These are phyloP conservation scores for Pyricularia sp. DNA, from an alignment of 2,329 filamentous ascomycete genomes.

Conservation along the genomic window DNA sequence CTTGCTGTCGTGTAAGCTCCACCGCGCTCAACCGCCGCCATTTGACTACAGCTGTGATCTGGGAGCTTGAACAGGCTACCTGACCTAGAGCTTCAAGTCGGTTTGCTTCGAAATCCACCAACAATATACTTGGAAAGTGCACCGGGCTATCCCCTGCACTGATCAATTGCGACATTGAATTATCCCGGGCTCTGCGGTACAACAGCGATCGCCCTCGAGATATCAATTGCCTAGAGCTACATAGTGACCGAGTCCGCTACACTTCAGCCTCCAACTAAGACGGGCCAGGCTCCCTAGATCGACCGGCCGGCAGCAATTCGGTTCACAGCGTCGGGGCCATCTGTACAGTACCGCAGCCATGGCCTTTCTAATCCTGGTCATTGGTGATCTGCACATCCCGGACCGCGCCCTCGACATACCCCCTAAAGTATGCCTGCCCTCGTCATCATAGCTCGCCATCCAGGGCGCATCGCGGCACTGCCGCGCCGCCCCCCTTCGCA, in stretches of 20 bases:
- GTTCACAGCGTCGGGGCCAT: neutral
- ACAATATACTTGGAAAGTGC: neutral
- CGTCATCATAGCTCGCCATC: constrained; percentile 1
- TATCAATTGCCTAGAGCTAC: neutral
- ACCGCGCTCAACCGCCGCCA: neutral
- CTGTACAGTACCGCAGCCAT: constrained; percentile 40
- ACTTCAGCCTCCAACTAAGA: neutral
- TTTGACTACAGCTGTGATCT: neutral
- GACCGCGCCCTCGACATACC: constrained; percentile 87
- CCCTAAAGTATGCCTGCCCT: constrained; percentile 55
- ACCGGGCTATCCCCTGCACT: neutral
- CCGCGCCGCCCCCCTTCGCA: neutral
- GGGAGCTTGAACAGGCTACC: neutral
- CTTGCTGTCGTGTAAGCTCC: neutral
- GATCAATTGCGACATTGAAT: neutral
- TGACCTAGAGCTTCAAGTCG: neutral
- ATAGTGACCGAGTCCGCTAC: neutral
- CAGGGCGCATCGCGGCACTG: neutral
- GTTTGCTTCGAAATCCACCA: neutral
- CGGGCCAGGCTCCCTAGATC: neutral
- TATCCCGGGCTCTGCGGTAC: neutral
- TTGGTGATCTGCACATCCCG: constrained; percentile 89
- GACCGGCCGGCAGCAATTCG: neutral
- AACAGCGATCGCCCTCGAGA: neutral
- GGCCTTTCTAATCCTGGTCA: constrained; percentile 82